Conservation (phyloP, 164 flowering plant species). For the Akebia trifoliata region DNA sequence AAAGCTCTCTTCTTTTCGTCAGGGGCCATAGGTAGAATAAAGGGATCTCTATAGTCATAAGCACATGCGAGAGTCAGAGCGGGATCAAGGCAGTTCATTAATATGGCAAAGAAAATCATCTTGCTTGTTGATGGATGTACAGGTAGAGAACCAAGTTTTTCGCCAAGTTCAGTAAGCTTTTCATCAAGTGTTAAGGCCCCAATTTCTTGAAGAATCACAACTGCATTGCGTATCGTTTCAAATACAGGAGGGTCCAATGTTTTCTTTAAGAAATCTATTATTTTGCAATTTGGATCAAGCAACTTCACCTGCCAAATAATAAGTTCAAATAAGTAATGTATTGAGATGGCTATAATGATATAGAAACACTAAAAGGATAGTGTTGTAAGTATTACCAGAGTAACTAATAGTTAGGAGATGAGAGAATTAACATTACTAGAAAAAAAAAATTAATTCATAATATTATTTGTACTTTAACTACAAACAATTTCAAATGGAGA, state of each 20-base stretch:
- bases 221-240: constrained; percentile 74
- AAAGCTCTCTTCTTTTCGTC: constrained; percentile 58
- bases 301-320: constrained; percentile 62
- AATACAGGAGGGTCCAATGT: constrained; percentile 81
- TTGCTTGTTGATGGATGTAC: constrained; percentile 90
- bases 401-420: too few species aligned
- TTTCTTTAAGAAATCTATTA: constrained; percentile 63
- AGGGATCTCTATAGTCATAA: constrained; percentile 71
- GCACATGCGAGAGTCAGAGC: constrained; percentile 95
- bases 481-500: too few species aligned
- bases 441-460: too few species aligned
- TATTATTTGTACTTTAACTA: too few species aligned
- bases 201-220: constrained; percentile 72
- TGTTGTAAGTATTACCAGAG: too few species aligned
- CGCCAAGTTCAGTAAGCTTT: constrained; percentile 76
- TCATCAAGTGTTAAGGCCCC: constrained; percentile 81
- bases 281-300: constrained; percentile 65
- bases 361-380: too few species aligned
- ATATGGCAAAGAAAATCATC: constrained; percentile 83
- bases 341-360: too few species aligned
- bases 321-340: constrained; percentile 8
- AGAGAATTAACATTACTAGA: too few species aligned
- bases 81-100: constrained; percentile 93
- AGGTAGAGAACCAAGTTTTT: constrained; percentile 72
- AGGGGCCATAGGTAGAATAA: constrained; percentile 68